phyloP scores from a whole-genome alignment of 2,329 filamentous ascomycete genomes.

The Phaeosphaeriaceae sp. region DNA sequence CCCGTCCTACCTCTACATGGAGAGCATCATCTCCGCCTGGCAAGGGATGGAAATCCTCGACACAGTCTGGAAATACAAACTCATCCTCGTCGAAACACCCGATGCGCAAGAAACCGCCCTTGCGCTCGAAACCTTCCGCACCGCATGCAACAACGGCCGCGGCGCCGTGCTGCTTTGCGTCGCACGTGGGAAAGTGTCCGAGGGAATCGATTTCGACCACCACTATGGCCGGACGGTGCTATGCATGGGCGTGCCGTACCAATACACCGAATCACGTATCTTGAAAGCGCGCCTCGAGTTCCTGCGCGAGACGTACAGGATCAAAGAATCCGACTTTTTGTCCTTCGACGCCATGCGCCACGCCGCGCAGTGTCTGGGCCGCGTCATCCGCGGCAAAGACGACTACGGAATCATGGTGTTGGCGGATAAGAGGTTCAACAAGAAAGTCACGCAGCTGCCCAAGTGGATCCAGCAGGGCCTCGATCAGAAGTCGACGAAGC shows the following conservation, averaged over 20 bases:
- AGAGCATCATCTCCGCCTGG: slow-evolving; percentile 99
- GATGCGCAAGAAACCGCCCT: slow-evolving; percentile 97
- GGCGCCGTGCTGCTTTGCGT: slow-evolving; percentile 94
- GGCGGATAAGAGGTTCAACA: slow-evolving; percentile 90
- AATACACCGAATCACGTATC: slow-evolving; percentile 97
- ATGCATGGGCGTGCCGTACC: slow-evolving; percentile 96
- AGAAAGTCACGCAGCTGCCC: slow-evolving; percentile 87
- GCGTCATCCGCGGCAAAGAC: slow-evolving; percentile 93
- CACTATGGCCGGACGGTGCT: slow-evolving; percentile 96
- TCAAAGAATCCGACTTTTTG: slow-evolving; percentile 95
- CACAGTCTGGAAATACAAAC: slow-evolving; percentile 98
- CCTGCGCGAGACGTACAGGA: slow-evolving; percentile 94
- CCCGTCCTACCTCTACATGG: slow-evolving; percentile 98
- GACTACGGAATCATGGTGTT: slow-evolving; percentile 99
- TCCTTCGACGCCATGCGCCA: slow-evolving; percentile 99
- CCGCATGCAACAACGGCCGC: slow-evolving; percentile 95
- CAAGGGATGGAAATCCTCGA: slow-evolving; percentile 98
- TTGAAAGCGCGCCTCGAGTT: slow-evolving; percentile 96
- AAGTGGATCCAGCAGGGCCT: slow-evolving; percentile 96
- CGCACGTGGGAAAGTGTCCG: slow-evolving; percentile 94
- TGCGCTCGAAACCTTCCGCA: slow-evolving; percentile 94
- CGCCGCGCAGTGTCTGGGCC: slow-evolving; percentile 92
- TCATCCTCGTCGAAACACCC: slow-evolving; percentile 96
- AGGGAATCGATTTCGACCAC: slow-evolving; percentile 99
- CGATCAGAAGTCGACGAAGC: slow-evolving; percentile 82